phyloP scores from a whole-genome alignment of 495 filamentous ascomycete genomes.

The Talaromyces ruber region DNA sequence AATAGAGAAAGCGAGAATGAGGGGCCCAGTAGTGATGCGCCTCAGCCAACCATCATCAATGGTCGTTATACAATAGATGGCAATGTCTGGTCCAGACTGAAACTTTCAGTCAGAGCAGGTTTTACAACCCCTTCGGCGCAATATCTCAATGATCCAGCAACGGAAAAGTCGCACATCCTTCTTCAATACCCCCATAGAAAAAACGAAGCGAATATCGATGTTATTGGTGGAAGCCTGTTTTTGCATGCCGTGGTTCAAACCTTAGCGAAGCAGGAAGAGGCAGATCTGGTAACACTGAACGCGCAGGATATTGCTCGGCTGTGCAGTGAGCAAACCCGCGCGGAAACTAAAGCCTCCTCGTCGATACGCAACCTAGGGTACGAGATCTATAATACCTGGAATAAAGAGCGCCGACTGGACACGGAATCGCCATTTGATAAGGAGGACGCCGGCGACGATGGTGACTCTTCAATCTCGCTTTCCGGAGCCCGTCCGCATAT shows the following conservation, averaged over 20 bases:
- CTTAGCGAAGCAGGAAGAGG: slow-evolving; percentile 49
- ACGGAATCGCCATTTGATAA: slow-evolving; percentile 13
- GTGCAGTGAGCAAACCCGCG: slow-evolving; percentile 59
- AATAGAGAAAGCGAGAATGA: slow-evolving; percentile 9
- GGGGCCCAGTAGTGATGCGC: slow-evolving; percentile 11
- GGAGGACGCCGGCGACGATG: slow-evolving; percentile 27
- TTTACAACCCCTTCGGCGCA: slow-evolving; percentile 29
- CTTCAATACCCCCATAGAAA: slow-evolving; percentile 47
- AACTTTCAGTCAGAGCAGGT: slow-evolving; percentile 31
- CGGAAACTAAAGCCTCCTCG: slow-evolving; percentile 26
- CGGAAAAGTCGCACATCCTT: slow-evolving; percentile 53
- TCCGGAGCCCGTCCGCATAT: not conserved
- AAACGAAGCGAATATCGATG: slow-evolving; percentile 7
- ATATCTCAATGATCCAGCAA: slow-evolving; percentile 39
- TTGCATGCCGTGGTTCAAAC: slow-evolving; percentile 50
- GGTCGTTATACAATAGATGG: slow-evolving; percentile 29
- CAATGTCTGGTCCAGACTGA: slow-evolving; percentile 31
- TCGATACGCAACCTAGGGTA: slow-evolving; percentile 57
- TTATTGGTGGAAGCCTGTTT: slow-evolving; percentile 45
- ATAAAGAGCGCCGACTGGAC: slow-evolving; percentile 19
- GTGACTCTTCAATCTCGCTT: not conserved
- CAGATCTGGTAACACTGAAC: slow-evolving; percentile 73
- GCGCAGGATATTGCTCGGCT: slow-evolving; percentile 75
- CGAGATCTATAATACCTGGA: slow-evolving; percentile 35
- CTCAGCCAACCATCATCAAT: slow-evolving; percentile 9